Percentiles rank a stretch among this genome's conserved stretches.
Evolutionary conservation across 1,284 basidiomycete species (phyloP).

Genomic region (Trichosporon sp.): DNA sequence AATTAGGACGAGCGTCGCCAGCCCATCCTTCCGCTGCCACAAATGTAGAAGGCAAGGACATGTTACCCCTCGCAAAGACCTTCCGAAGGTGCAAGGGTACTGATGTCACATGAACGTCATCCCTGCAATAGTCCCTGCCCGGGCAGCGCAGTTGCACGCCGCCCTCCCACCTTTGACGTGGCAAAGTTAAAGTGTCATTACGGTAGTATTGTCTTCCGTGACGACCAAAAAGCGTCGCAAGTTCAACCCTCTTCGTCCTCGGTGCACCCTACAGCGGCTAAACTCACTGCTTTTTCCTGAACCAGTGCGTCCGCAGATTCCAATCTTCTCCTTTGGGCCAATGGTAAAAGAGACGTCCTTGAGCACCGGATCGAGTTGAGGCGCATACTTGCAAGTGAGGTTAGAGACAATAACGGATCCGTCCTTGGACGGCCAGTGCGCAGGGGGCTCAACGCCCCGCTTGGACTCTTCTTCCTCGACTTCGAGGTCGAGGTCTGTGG

Average conservation of each 20-base stretch:
- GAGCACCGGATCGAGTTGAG: slow-evolving; percentile 59
- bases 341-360: slow-evolving; percentile 59
- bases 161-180: background rate
- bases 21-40: slow-evolving; percentile 12
- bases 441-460: slow-evolving; percentile 58
- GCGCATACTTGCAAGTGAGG: slow-evolving; percentile 59
- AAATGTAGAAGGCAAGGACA: background rate
- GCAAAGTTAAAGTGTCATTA: slow-evolving; percentile 11
- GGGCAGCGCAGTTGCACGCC: background rate
- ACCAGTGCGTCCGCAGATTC: slow-evolving; percentile 61
- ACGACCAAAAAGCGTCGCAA: slow-evolving; percentile 13
- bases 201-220: background rate
- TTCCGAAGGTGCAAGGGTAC: slow-evolving; percentile 1
- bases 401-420: slow-evolving; percentile 58
- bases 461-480: slow-evolving; percentile 57
- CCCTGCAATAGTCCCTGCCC: slow-evolving; percentile 7
- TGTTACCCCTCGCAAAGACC: background rate
- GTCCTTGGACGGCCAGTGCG: slow-evolving; percentile 59
- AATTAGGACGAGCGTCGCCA: slow-evolving; percentile 1
- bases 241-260: background rate
- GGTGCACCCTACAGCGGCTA: background rate
- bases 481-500: slow-evolving; percentile 55
- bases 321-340: slow-evolving; percentile 59
- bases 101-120: slow-evolving; percentile 7
- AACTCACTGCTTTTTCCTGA: slow-evolving; percentile 47